Evolutionary conservation across 1,284 basidiomycete genomes (phyloP).

Genomic region (Stereum hirsutum): DNA sequence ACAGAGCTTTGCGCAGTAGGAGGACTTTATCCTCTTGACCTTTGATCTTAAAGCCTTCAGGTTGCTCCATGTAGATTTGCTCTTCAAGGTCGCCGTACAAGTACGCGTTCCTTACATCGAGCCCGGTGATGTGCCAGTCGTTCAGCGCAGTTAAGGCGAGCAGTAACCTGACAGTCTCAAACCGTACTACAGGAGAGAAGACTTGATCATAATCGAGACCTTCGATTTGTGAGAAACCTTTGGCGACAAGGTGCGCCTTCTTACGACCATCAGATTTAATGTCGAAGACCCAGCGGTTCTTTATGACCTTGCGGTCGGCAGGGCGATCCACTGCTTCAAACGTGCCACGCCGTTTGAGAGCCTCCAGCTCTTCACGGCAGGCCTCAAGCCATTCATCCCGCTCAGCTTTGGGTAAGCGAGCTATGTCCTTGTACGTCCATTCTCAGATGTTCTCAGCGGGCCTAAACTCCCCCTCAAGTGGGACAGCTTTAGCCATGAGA

Average conservation of each 20-base stretch:
- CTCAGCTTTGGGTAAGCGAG: too few relatives aligned
- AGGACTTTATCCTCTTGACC: background rate
- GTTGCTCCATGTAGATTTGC: slow-evolving; percentile 7
- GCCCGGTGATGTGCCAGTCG: slow-evolving; percentile 15
- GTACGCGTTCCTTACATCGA: slow-evolving; percentile 4
- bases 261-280: too few relatives aligned
- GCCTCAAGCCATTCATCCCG: too few relatives aligned
- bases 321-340: too few relatives aligned
- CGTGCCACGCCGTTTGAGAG: too few relatives aligned
- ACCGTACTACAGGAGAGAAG: background rate
- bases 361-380: too few relatives aligned
- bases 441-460: too few relatives aligned
- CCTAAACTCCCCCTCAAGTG: too few relatives aligned
- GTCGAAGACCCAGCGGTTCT: too few relatives aligned
- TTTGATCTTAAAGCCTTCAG: background rate
- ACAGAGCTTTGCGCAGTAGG: background rate
- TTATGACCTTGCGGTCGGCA: too few relatives aligned
- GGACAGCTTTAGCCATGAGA: too few relatives aligned
- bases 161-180: background rate
- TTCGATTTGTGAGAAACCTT: background rate
- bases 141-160: slow-evolving; percentile 15
- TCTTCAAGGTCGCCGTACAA: slow-evolving; percentile 1
- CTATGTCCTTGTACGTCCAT: too few relatives aligned
- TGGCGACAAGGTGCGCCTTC: background rate
- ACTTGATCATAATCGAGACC: background rate